Conservation (phyloP, 2,329 filamentous ascomycete genomes). For the Ramularia endophylla region DNA sequence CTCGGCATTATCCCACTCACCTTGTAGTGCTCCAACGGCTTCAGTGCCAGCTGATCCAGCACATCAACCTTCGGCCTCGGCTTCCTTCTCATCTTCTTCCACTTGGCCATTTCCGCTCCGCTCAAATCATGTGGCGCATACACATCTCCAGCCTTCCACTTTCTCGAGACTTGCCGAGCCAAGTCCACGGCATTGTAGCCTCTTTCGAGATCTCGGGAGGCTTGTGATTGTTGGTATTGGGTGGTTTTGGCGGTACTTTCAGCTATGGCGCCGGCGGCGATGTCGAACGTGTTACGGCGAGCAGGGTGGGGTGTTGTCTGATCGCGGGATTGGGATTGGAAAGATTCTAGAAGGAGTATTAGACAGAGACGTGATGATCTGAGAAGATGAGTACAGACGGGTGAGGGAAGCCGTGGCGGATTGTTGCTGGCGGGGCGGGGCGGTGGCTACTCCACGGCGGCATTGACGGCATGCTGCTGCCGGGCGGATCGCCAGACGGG, state of each 20-base stretch:
- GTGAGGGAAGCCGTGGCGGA: constrained; percentile 22
- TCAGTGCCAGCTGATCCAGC: constrained; percentile 72
- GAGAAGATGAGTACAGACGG: constrained; percentile 1
- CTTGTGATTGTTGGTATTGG: constrained; percentile 4
- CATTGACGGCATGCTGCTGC: constrained; percentile 25
- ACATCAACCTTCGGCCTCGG: constrained; percentile 53
- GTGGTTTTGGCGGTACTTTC: constrained; percentile 11
- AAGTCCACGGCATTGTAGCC: constrained; percentile 42
- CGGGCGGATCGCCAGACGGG: constrained; percentile 21
- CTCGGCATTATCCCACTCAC: constrained; percentile 49
- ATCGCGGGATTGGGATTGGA: constrained; percentile 8
- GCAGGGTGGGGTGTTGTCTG: constrained; percentile 3
- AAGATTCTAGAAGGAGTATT: constrained; percentile 5
- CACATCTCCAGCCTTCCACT: constrained; percentile 73
- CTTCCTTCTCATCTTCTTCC: constrained; percentile 54
- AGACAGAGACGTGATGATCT: neutral
- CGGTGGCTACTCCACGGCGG: constrained; percentile 20
- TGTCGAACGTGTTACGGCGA: constrained; percentile 6
- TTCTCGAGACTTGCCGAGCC: constrained; percentile 59
- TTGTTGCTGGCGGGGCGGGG: constrained; percentile 15
- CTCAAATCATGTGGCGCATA: constrained; percentile 88
- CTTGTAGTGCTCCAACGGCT: constrained; percentile 82
- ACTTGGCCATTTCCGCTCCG: constrained; percentile 73
- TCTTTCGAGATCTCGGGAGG: constrained; percentile 17
- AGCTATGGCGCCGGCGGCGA: constrained; percentile 7